Base-by-base conservation (phyloP, 2,329 filamentous ascomycete species). In the Calonectria pseudoreteaudii region DNA sequence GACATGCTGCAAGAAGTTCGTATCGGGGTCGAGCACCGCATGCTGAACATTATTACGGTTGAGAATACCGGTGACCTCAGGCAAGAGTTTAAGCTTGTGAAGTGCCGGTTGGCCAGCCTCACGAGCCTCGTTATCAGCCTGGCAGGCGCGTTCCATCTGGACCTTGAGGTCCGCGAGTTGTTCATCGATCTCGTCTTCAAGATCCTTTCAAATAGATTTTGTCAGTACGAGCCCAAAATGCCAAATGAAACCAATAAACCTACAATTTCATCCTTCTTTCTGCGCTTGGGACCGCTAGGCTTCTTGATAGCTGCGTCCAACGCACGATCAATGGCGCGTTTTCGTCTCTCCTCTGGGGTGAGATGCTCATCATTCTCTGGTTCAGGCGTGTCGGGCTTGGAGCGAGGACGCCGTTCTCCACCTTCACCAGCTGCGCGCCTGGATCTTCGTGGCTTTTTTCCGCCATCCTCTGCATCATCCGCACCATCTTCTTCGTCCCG, bases 1-100 rank as follows among this genome's bases (percentile, higher is more conserved):
- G 81, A 99, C 95, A 18, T 96, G 94, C 85, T 98, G 95, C 49
- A 99, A 88, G 75, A 99, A 94, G 86, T 98, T 98, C 82, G 94
- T 97, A 82, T 99, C 97, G 0, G 96, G 96, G 78, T 98, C 96
- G 50, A 98, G 92, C 65, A 98, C 93, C 36, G 94, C 94, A 78
- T 95, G 90, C 81, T 94, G 94, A 34, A 96, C 91, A 68, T 94
- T 95, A 84, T 96, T 98, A 81, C 95, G 94, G 84, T 97, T 98
- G 74, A 99, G 90, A 26, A 98, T 89, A 53, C 93, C 92, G 60
- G 96, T 93, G 18, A 99, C 97, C 83, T 98, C 94, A 1, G 96
- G 96, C 20, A 99, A 91, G 78, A 99, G 93, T 86, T 96, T 95
- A 58, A 99, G 91, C 87, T 99, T 99, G 86, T 98, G 93, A 73